A percentile compares a stretch with the other conserved stretches of the same genome.
Conservation (phyloP, 2,329 filamentous ascomycete species). For the Apiospora malaysiana region DNA sequence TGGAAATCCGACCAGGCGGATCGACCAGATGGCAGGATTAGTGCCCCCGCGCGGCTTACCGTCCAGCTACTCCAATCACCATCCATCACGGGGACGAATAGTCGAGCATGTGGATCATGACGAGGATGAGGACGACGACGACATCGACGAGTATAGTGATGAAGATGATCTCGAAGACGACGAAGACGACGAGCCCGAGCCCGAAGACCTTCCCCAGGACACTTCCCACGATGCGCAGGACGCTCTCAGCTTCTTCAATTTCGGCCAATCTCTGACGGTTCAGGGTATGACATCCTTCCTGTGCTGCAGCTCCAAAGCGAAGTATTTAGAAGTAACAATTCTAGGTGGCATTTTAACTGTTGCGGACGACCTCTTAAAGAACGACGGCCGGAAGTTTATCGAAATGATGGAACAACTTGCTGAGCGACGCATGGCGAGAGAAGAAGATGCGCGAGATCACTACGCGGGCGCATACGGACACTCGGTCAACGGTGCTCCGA, state of each 20-base stretch:
- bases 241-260: conserved; percentile 76
- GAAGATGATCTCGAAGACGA: conserved; percentile 55
- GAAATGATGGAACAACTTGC: conserved; percentile 99
- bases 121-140: conserved; percentile 59
- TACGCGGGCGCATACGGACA: conserved; percentile 65
- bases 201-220: conserved; percentile 61
- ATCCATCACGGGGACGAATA: conserved; percentile 77
- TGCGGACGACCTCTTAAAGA: conserved; percentile 96
- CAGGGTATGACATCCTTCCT: conserved; percentile 63
- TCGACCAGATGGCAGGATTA: conserved; percentile 58
- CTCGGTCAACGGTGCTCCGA: conserved; percentile 64
- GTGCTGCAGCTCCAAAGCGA: conserved; percentile 29
- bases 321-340: conserved; percentile 43
- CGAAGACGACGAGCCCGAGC: conserved; percentile 55
- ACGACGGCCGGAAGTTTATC: conserved; percentile 99
- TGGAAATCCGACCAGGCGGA: conserved; percentile 65
- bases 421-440: conserved; percentile 94
- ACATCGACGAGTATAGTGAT: conserved; percentile 46
- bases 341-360: conserved; percentile 97
- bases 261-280: conserved; percentile 95
- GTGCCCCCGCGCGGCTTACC: conserved; percentile 64
- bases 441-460: conserved; percentile 81
- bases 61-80: conserved; percentile 66
- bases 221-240: conserved; percentile 65
- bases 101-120: conserved; percentile 67